Evolutionary conservation across 1,284 basidiomycete genomes (phyloP), one percentile per base, ranked within the genome.

Genomic region (Dichomitus squalens): DNA sequence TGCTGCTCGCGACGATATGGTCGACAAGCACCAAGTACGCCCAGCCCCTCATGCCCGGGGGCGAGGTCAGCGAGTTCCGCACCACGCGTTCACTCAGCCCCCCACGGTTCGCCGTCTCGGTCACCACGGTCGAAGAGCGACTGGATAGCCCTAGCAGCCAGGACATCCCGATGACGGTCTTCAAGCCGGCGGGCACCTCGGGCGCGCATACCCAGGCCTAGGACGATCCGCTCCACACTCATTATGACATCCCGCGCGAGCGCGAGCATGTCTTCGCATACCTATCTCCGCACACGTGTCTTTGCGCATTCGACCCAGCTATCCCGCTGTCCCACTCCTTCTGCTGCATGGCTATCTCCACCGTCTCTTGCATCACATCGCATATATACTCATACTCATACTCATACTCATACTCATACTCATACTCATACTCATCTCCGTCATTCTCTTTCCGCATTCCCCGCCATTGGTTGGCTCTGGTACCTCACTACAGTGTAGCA

Each of bases 1-100:
- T 64, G 7, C 52, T 68, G 1, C 55, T 68, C 33, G 66, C 65
- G n/a, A 68, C 66, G 2, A 49, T 66, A 7, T 68, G 64, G 63
- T 55, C 58, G 7, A 34, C 57, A 0, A 49, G 49, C 36, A 52
- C 50, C 3, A 33, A 44, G n/a, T 44, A 44, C 43, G 25, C 27
- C 3, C 16, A 29, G 7, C 23, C 27, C 5, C 40, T 23, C 40
- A 25, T 4, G 21, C 2, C n/a, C 16, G 25, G 25, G 1, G 20
- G 27, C 14, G 21, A 12, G 12, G 14, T 25, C 21, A 3, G 9
- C n/a, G 40, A 25, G 11, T 14, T 41, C 11, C 40, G 40, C 40
- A 25, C 21, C 25, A 25, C 25, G 43, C 27, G n/a, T 29, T 12
- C 11, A n/a, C 27, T 7, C 27, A 33, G 29, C 44, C 29, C 44